These are phyloP conservation scores for Hortaea werneckii DNA, from an alignment of 2,329 filamentous ascomycete genomes.

Conservation along the genomic window DNA sequence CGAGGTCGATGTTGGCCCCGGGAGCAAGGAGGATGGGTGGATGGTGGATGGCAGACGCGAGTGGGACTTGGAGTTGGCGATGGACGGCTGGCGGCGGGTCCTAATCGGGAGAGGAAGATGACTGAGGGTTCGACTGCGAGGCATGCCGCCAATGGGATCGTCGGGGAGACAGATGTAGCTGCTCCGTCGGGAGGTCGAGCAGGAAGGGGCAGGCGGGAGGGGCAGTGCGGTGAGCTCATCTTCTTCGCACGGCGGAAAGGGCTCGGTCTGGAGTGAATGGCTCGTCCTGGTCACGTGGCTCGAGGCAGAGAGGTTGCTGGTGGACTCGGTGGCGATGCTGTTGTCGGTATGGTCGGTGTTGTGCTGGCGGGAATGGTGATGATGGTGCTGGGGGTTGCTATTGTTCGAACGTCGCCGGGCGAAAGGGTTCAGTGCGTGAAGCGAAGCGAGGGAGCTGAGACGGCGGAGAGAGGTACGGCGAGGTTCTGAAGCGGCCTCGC, in stretches of 20 bases:
- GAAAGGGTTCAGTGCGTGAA: slow-evolving; percentile 26
- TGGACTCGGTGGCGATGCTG: slow-evolving; percentile 16
- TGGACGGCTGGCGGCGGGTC: slow-evolving; percentile 11
- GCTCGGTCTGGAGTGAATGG: slow-evolving; percentile 4
- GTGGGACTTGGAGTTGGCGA: slow-evolving; percentile 19
- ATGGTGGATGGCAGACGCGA: slow-evolving; percentile 15
- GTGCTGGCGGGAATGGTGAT: too few relatives aligned
- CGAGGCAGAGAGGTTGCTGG: slow-evolving; percentile 9
- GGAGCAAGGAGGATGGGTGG: slow-evolving; percentile 6
- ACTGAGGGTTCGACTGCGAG: slow-evolving; percentile 27
- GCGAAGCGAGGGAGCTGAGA: slow-evolving; percentile 24
- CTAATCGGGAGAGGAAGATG: slow-evolving; percentile 23
- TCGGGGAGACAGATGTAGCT: slow-evolving; percentile 25
- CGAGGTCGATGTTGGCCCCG: slow-evolving; percentile 5
- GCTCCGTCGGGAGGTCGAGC: slow-evolving; percentile 11
- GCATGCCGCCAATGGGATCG: slow-evolving; percentile 23
- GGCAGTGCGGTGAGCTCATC: slow-evolving; percentile 4
- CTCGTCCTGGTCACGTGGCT: not conserved
- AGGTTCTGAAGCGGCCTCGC: slow-evolving; percentile 20
- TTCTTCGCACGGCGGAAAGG: slow-evolving; percentile 3
- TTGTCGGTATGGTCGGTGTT: slow-evolving; percentile 13
- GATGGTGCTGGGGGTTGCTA: slow-evolving; percentile 6
- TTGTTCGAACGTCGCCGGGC: slow-evolving; percentile 22
- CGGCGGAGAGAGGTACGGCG: slow-evolving; percentile 18
- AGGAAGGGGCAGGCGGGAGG: slow-evolving; percentile 5